Evolutionary conservation across 495 filamentous ascomycete genomes (phyloP).

Genomic region (Opeltia flavorubescens): DNA sequence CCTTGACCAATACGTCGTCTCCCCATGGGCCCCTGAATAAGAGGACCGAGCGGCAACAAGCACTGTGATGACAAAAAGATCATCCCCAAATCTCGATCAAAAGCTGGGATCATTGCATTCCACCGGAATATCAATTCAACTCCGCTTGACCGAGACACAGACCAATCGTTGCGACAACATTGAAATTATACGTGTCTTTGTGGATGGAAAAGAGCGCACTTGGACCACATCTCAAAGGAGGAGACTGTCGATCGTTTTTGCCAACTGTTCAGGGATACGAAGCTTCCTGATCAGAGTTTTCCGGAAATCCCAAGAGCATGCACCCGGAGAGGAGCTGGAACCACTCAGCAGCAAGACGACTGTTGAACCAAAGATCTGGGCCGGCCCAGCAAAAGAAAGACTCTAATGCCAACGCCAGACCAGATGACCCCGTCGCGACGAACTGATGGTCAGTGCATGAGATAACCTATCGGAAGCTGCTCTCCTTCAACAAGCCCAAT

Average conservation of each 20-base stretch:
- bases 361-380: not conserved
- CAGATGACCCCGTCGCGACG: not conserved
- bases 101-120: too few relatives aligned
- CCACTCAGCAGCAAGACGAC: not conserved
- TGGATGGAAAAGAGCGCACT: too few relatives aligned
- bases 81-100: too few relatives aligned
- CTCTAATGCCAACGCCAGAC: not conserved
- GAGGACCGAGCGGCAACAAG: too few relatives aligned
- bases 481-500: not conserved
- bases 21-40: too few relatives aligned
- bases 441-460: constrained; percentile 1
- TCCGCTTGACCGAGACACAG: too few relatives aligned
- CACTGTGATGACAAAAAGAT: too few relatives aligned
- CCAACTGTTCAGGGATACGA: not conserved
- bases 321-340: not conserved
- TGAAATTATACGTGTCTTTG: too few relatives aligned
- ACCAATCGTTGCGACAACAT: too few relatives aligned
- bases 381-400: not conserved
- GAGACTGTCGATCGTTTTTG: not conserved
- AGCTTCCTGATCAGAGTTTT: not conserved
- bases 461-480: not conserved
- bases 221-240: too few relatives aligned
- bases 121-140: too few relatives aligned
- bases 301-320: not conserved
- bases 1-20: too few relatives aligned